Base-by-base conservation (phyloP, 352 stramenopile genomes). In the Peronospora farinosa region DNA sequence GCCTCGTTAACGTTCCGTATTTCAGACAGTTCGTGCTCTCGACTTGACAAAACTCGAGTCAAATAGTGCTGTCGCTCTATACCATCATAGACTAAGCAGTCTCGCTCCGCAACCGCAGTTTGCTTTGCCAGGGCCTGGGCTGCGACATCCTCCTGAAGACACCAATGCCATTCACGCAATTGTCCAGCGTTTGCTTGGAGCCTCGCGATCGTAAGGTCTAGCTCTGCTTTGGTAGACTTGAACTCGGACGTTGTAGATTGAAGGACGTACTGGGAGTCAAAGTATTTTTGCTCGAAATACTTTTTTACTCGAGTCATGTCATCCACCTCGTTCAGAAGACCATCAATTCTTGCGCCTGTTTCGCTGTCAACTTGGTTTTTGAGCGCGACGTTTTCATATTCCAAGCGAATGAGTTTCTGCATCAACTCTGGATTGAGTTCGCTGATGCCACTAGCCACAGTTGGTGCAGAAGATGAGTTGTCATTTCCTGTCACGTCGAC, bases 361-460 rank as follows among this genome's bases (percentile, higher is more conserved):
- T 80, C 76, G 8, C 62, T 58, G n/a, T 79, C 49, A 6, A 88
- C 35, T 60, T 74, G 73, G 16, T 57, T 69, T 48, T 69, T 65
- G 6, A 92, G 43, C 3, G 67, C 57, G 1, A 38, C 19, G 43
- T 92, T 92, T 39, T 88, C 78, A 27, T 67, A 66, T 42, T 86
- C 60, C 5, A 89, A 63, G 8, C 69, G 65, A 0, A 63, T 57
- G 6, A 92, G 19, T 32, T 82, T 84, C 31, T 89, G 57, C 65
- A 78, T 78, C 5, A 92, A 40, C 40, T 87, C 72, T 0, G 73
- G 75, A 33, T 86, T 88, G 32, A 88, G 60, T 44, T 90, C 79
- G 13, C 67, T 73, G 25, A 87, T 78, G 3, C 69, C 63, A 23
- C 33, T 47, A 11, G 47, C 46, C 13, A 73, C 50, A 11, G 49